A percentile compares a stretch with the other conserved stretches of the same genome.
Conservation (phyloP, 2,329 filamentous ascomycete genomes). For the Colletotrichum sp. region DNA sequence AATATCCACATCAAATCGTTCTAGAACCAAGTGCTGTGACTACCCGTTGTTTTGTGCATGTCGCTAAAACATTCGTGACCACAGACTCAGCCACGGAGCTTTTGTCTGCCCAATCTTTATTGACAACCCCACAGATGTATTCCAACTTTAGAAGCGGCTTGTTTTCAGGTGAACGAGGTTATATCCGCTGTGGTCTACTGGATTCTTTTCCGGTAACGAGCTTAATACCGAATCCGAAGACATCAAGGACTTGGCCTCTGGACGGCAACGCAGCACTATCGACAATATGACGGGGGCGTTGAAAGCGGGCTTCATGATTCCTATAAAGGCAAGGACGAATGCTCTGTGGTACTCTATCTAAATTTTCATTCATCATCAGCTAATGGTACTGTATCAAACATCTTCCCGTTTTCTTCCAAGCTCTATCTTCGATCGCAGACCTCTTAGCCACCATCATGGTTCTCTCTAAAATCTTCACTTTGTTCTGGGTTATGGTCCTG, state of each 20-base stretch:
- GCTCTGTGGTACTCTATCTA: background rate
- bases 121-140: too few species aligned
- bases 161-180: fast-evolving
- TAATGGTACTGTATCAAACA: fast-evolving
- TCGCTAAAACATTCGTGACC: too few species aligned
- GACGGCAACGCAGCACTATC: background rate
- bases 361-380: background rate
- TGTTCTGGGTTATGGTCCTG: background rate
- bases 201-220: fast-evolving
- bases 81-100: too few species aligned
- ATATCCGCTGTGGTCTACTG: too few species aligned
- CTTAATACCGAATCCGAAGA: background rate
- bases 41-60: too few species aligned
- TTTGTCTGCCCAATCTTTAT: too few species aligned
- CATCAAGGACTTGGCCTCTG: fast-evolving
- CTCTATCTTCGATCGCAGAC: background rate
- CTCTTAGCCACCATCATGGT: background rate
- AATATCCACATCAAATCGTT: too few species aligned
- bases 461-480: background rate
- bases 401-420: background rate
- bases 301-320: background rate
- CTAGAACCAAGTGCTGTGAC: too few species aligned
- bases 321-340: fast-evolving
- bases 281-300: fast-evolving
- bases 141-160: too few species aligned